phyloP scores from a whole-genome alignment of 1,284 basidiomycete species.

The Apiotrichum laibachii region DNA sequence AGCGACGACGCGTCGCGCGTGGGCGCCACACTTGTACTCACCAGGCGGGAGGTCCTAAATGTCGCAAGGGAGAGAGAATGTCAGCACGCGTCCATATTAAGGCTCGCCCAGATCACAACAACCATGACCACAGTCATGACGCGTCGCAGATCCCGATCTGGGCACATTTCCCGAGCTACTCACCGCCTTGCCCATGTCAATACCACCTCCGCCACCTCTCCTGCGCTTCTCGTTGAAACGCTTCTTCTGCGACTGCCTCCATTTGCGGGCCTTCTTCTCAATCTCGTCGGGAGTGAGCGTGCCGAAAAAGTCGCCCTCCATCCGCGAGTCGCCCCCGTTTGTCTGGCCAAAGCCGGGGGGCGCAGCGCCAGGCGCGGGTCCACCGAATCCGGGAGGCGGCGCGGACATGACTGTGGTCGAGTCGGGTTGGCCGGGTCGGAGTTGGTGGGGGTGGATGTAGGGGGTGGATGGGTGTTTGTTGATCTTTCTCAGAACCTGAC shows the following conservation, averaged over 20 bases:
- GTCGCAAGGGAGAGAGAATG: background rate
- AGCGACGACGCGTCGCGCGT: background rate
- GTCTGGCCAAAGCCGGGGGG: slow-evolving; percentile 34
- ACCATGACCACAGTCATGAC: background rate
- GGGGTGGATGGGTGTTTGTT: background rate
- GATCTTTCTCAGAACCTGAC: background rate
- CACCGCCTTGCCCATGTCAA: slow-evolving; percentile 52
- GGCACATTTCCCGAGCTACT: slow-evolving; percentile 21
- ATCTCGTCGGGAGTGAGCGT: slow-evolving; percentile 49
- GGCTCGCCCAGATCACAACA: background rate
- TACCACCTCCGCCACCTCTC: slow-evolving; percentile 48
- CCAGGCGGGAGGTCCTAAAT: slow-evolving; percentile 48
- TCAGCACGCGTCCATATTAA: background rate
- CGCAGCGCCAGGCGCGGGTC: slow-evolving; percentile 7
- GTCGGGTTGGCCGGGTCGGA: background rate
- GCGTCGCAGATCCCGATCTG: background rate
- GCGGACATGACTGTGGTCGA: slow-evolving; percentile 38
- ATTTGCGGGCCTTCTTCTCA: slow-evolving; percentile 52
- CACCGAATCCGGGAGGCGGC: slow-evolving; percentile 49
- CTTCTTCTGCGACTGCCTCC: slow-evolving; percentile 48
- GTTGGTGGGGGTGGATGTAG: background rate
- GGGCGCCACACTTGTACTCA: background rate
- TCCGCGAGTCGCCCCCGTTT: slow-evolving; percentile 30
- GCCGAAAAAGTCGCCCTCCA: slow-evolving; percentile 49
- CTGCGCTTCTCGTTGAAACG: slow-evolving; percentile 50